phyloP scores from a whole-genome alignment of 176 grass and related monocot species.

The Phyllostachys edulis region DNA sequence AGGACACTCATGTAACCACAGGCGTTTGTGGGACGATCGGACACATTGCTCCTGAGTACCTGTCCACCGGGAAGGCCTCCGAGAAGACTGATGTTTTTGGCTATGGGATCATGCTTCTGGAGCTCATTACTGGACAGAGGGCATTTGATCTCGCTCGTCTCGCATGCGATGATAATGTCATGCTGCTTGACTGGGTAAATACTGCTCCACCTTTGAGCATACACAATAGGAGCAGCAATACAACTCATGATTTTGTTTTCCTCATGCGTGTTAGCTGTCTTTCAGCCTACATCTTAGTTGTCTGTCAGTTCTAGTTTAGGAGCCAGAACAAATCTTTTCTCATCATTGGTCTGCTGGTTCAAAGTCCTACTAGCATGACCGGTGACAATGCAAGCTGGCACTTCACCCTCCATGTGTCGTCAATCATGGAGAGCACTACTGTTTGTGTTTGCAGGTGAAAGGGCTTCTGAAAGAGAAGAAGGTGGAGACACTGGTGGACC shows the following conservation, averaged over 20 bases:
- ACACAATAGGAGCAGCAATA: not conserved
- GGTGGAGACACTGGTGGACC: slow-evolving; percentile 67
- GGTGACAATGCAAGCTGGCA: slow-evolving; percentile 10
- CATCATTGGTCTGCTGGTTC: not conserved
- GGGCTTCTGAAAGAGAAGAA: slow-evolving; percentile 66
- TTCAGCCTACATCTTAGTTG: not conserved
- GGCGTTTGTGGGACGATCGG: slow-evolving; percentile 51
- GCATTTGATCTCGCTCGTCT: slow-evolving; percentile 68
- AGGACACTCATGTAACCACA: slow-evolving; percentile 81
- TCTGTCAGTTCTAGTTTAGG: not conserved
- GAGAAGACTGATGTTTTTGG: slow-evolving; percentile 49
- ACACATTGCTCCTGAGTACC: slow-evolving; percentile 47
- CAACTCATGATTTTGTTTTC: not conserved
- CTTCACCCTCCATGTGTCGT: not conserved
- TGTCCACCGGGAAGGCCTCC: slow-evolving; percentile 54
- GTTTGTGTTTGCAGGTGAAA: slow-evolving; percentile 52
- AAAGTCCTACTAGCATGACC: slow-evolving; percentile 10
- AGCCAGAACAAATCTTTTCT: not conserved
- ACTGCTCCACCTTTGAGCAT: not conserved
- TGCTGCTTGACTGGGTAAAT: slow-evolving; percentile 86
- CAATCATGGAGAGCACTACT: not conserved
- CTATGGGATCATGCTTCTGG: slow-evolving; percentile 79
- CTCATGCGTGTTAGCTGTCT: not conserved
- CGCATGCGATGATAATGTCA: slow-evolving; percentile 70
- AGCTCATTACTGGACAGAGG: slow-evolving; percentile 78